Base-by-base conservation (phyloP, 2,329 filamentous ascomycete genomes). In the Monilinia aucupariae region DNA sequence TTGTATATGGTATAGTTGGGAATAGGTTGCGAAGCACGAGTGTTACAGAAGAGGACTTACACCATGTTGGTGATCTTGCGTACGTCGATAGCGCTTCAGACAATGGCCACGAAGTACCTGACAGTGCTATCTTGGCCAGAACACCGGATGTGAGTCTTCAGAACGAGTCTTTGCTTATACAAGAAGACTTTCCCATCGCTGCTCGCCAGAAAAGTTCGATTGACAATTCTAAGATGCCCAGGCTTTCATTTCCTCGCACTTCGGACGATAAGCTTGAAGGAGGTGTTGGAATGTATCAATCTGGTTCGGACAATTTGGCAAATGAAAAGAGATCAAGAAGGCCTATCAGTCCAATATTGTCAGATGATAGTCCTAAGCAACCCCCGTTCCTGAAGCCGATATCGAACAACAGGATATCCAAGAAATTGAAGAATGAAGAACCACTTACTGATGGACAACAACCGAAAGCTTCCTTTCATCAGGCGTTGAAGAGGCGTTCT, bases 1-100 rank as follows among this genome's bases (percentile, higher is more conserved):
- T 86, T 4, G 84, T 87, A 0, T 87, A 87, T 68, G 80, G 79
- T 41, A 80, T 85, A 66, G 82, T 79, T 66, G 82, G 78, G 65
- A 84, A 79, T 69, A 83, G 75, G 69, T 75, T 79, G 34, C 76
- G 74, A 48, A 79, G 71, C 20, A 79, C 76, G 39, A 75, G 73
- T 27, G 74, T 79, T 39, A 17, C 32, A 30, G 41, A 55, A 22
- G 73, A 73, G 34, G 67, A 67, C 0, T 68, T 73, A 64, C 50
- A 69, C 64, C 30, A 61, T 71, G 55, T 73, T 71, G 61, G 64
- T 68, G 34, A 59, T 68, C 64, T 67, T 22, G 66, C 65, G 41
- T 63, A 64, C 12, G 22, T 68, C 30, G 65, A 68, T 9, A 61
- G 60, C 25, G 64, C 66, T 32, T 55, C 27, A 2, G 52, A 17